Conservation (phyloP, 768 basidiomycete species). For the Tricholoma terreum region DNA sequence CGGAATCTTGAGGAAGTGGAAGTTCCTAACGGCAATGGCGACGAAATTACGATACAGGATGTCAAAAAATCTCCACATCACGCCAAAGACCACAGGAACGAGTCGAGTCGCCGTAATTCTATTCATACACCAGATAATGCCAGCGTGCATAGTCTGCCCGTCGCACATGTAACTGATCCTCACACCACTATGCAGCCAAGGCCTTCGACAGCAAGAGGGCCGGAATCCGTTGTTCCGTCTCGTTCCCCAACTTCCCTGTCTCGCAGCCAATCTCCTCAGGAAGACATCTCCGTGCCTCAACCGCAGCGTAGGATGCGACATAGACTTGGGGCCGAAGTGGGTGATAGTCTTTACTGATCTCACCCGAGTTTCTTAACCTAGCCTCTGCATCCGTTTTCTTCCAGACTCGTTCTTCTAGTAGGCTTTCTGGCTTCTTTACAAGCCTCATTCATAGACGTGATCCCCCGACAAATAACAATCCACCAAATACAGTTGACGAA, state of each 20-base stretch:
- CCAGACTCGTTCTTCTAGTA: conserved; percentile 52
- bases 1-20: conserved; percentile 22
- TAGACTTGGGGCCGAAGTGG: conserved; percentile 60
- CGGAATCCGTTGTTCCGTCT: conserved; percentile 10
- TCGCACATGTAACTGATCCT: conserved; percentile 46
- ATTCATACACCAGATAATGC: conserved; percentile 42
- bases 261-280: conserved; percentile 26
- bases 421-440: conserved; percentile 83
- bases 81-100: conserved; percentile 22
- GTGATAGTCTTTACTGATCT: conserved; percentile 16
- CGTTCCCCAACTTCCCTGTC: conserved; percentile 25
- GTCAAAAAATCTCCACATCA: conserved; percentile 27
- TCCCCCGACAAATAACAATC: conserved; percentile 23
- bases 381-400: neutral
- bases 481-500: conserved; percentile 34
- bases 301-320: conserved; percentile 42
- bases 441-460: conserved; percentile 76
- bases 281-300: conserved; percentile 25
- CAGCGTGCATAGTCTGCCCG: conserved; percentile 61
- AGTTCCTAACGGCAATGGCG: conserved; percentile 16
- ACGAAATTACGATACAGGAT: conserved; percentile 18
- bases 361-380: conserved; percentile 3
- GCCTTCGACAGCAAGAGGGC: conserved; percentile 31
- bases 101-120: conserved; percentile 34
- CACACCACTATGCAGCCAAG: conserved; percentile 24